Base-by-base conservation (phyloP, 2,329 filamentous ascomycete species). In the Dothideomycetes sp. region DNA sequence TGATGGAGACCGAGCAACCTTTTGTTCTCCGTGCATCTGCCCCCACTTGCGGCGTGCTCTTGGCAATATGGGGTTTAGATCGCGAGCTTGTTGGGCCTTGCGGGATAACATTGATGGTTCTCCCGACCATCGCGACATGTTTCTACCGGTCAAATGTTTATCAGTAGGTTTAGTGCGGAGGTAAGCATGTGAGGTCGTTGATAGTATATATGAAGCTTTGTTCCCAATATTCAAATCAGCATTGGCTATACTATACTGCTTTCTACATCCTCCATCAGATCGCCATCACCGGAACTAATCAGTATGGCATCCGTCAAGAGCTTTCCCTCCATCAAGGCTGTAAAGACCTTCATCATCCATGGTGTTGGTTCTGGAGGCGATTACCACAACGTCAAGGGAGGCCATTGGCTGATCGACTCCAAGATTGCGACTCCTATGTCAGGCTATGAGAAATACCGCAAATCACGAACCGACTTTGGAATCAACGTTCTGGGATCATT, bases 401-500 rank as follows among this genome's bases (percentile, higher is more conserved):
- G 67, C 22, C 66, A 68, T 62, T 94, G 87, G 88, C 70, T 95
- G 52, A 83, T 95, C 49, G 88, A 94, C 64, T 82, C 82, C 47
- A 80, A 88, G 51, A 95, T 95, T 58, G 87, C 88, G 2, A 95
- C 87, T 1, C 88, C 88, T 5, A 93, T 88, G 74, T 89, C 86
- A 35, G 75, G 78, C 62, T 94, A 88, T 75, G 84, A 91, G 49
- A 70, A 88, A 52, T 95, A 94, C 64, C 79, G 87, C 50, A 77
- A 80, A 46, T 94, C 87, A 25, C 74, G 88, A 52, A 94, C 87
- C 10, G 87, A 80, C 60, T 95, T 86, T 84, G 88, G 88, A 25
- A 95, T 95, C 71, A 95, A 95, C 54, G 87, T 94, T 6, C 68
- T 95, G 18, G 88, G 88, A 2, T 94, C 87, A 0, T 94, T 95